Base-by-base conservation (phyloP, 352 stramenopile genomes). In the Pythium aquatile region DNA sequence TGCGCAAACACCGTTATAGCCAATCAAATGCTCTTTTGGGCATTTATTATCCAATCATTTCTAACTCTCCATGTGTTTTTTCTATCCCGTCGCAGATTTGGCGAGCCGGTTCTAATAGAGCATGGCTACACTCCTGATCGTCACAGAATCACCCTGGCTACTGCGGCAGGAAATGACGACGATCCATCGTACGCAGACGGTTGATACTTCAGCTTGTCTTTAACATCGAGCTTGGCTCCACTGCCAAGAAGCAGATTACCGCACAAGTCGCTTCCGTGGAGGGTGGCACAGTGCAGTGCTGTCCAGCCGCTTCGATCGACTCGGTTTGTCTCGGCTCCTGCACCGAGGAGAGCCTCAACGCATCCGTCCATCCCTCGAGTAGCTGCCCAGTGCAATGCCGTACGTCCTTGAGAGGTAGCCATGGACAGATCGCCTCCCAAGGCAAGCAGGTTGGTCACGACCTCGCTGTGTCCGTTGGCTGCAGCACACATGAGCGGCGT, bases 371-470 rank as follows among this genome's bases (percentile, higher is more conserved):
- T 91, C 1, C 76, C 77, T 28, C 84, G 73, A 30, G 63, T 73
- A 1, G 72, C 78, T 44, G 84, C 80, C 84, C 82, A 91, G 30
- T 93, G 84, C 10, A 93, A 33, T 9, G 82, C 81, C 1, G 82
- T 87, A 0, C 84, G 78, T 2, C 78, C 73, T 67, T 88, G 76
- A 5, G 54, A 61, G 29, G 67, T 90, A 1, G 71, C 47, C 16
- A 81, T 53, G 0, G 47, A 69, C 2, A 83, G 13, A 49, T 78
- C 72, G 8, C 75, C 77, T 0, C 79, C 81, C 0, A 85, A 63
- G 2, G 30, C 55, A 16, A 91, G 17, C 28, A 88, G 58, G 49
- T 62, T 72, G 28, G 72, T 51, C 0, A 86, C 68, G n/a, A 87
- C 47, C 17, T 66, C 61, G 3, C 69, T 67, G 60, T 93, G 66